Percentiles rank a stretch among this genome's conserved stretches.
Conservation (phyloP, 768 basidiomycete genomes). For the Phylloporus sp. region DNA sequence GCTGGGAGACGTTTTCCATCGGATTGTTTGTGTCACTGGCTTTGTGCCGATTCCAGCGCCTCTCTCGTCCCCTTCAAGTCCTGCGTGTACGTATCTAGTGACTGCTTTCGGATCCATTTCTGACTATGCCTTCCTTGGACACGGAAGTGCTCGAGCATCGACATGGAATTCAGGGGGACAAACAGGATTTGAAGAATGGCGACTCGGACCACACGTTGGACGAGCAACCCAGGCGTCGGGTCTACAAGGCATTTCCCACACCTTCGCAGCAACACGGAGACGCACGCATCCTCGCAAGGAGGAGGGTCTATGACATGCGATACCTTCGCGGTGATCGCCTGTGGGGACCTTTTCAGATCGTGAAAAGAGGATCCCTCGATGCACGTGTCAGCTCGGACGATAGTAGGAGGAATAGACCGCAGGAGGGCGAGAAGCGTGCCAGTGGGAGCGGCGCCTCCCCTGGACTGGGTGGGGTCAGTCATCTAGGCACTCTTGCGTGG, state of each 20-base stretch:
- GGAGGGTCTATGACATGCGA: slow-evolving; percentile 30
- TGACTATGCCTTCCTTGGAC: background rate
- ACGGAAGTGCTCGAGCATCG: background rate
- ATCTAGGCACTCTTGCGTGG: slow-evolving; percentile 17
- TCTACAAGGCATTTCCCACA: slow-evolving; percentile 6
- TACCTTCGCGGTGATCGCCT: slow-evolving; percentile 25
- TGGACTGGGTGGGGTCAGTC: background rate
- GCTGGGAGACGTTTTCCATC: slow-evolving; percentile 36
- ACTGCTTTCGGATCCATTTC: background rate
- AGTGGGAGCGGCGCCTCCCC: background rate
- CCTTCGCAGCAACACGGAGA: slow-evolving; percentile 16
- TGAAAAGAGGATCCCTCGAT: slow-evolving; percentile 8
- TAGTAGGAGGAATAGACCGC: background rate
- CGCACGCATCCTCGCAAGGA: slow-evolving; percentile 25
- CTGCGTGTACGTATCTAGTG: background rate
- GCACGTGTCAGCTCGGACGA: background rate
- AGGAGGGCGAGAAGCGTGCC: background rate
- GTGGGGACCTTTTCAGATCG: slow-evolving; percentile 27
- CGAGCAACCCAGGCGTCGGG: background rate
- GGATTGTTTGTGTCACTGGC: slow-evolving; percentile 42
- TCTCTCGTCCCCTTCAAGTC: background rate
- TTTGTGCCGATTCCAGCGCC: slow-evolving; percentile 32
- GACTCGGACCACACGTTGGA: background rate
- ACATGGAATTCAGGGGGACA: background rate
- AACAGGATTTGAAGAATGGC: background rate